These are phyloP conservation scores for Pachysandra terminalis DNA, from an alignment of 164 flowering plant species.

Conservation along the genomic window DNA sequence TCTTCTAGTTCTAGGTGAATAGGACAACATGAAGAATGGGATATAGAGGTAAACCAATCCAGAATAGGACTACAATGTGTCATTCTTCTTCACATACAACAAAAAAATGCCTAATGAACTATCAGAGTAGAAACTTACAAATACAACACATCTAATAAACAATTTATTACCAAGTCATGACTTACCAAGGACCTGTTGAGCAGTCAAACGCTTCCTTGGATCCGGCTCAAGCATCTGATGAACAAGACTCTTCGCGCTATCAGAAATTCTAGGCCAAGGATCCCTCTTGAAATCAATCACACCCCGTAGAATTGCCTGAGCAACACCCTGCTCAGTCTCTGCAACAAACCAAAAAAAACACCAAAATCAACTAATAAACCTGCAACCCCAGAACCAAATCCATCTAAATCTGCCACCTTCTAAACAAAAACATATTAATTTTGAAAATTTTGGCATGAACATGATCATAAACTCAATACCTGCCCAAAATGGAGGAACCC, in stretches of 20 bases:
- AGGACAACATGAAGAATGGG: too few relatives aligned
- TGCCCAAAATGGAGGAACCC: slow-evolving; percentile 97
- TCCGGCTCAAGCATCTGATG: slow-evolving; percentile 88
- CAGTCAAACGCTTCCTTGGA: slow-evolving; percentile 78
- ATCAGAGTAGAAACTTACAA: too few relatives aligned
- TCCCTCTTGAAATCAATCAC: slow-evolving; percentile 92
- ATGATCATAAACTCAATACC: slow-evolving; percentile 37
- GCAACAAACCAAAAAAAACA: slow-evolving; percentile 12
- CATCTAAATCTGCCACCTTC: not conserved
- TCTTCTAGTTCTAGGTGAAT: not conserved
- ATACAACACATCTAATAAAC: too few relatives aligned
- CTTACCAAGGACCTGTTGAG: slow-evolving; percentile 96
- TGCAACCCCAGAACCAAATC: not conserved
- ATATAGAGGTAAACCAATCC: not conserved
- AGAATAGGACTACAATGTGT: not conserved
- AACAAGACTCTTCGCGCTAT: slow-evolving; percentile 86
- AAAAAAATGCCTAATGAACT: too few relatives aligned
- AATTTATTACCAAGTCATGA: not conserved
- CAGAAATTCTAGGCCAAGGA: slow-evolving; percentile 96
- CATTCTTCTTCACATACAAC: not conserved
- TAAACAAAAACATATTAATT: too few relatives aligned
- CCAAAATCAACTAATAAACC: not conserved
- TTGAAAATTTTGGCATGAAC: not conserved
- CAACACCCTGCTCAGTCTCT: slow-evolving; percentile 97
- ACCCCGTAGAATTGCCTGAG: slow-evolving; percentile 84